These are phyloP conservation scores for Chlorella ohadii DNA, from an alignment of 139 green algal genomes.

Conservation along the genomic window DNA sequence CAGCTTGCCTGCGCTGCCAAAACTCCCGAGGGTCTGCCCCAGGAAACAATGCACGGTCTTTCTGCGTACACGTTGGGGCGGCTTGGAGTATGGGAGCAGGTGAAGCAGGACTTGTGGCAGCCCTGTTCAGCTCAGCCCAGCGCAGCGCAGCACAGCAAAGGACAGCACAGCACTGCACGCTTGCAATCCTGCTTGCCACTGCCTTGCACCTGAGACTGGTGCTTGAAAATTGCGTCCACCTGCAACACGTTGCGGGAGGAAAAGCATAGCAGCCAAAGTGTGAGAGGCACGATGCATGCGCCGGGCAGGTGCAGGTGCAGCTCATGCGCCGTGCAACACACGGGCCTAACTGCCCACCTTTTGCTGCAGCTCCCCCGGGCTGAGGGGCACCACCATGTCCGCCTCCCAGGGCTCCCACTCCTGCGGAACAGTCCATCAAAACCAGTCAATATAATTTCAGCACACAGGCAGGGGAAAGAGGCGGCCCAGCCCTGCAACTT, in stretches of 20 bases:
- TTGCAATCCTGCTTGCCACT: no score
- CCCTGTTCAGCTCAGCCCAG: background rate
- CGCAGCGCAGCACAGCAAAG: background rate
- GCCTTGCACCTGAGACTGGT: constrained; percentile 38
- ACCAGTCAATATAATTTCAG: no score
- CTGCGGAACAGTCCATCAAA: no score
- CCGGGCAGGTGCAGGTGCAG: no score
- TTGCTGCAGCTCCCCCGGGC: constrained; percentile 21
- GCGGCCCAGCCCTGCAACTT: no score
- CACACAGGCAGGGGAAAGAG: background rate
- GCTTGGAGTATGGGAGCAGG: no score
- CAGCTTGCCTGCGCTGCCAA: constrained; percentile 32
- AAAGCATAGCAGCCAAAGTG: no score
- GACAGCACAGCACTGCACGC: background rate
- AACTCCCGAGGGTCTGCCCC: constrained; percentile 43
- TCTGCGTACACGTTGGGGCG: constrained; percentile 12
- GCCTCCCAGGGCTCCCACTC: constrained; percentile 42
- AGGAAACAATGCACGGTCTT: constrained; percentile 37
- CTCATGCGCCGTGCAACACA: no score
- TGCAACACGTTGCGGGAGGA: no score
- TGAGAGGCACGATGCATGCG: no score
- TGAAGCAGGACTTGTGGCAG: background rate
- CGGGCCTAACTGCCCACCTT: constrained; percentile 27
- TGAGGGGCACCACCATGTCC: constrained; percentile 41
- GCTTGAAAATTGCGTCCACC: constrained; percentile 41